These are phyloP conservation scores for Boletellus emodensis DNA, from an alignment of 768 basidiomycete species.

Conservation along the genomic window DNA sequence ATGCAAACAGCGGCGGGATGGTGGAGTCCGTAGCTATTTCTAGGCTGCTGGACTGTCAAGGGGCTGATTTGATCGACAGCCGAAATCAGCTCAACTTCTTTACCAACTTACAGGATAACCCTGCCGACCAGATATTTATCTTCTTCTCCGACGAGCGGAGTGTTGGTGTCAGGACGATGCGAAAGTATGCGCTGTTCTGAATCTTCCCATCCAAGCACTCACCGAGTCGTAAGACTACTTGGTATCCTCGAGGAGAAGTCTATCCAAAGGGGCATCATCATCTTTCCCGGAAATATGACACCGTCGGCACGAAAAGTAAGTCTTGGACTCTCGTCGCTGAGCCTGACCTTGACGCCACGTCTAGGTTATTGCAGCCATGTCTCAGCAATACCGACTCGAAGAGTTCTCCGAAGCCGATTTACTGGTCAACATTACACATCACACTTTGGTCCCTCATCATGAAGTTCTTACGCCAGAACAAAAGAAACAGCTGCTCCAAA, in stretches of 20 bases:
- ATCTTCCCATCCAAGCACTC: constrained; percentile 3
- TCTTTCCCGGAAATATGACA: constrained; percentile 95
- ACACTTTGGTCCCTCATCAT: constrained; percentile 91
- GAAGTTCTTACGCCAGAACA: constrained; percentile 82
- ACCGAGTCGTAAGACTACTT: constrained; percentile 58
- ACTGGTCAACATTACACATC: constrained; percentile 95
- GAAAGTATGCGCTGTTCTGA: constrained; percentile 60
- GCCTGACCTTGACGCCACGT: constrained; percentile 2
- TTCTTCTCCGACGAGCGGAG: constrained; percentile 96
- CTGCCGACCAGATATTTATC: constrained; percentile 80
- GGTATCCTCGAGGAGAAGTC: constrained; percentile 87
- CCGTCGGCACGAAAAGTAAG: constrained; percentile 91
- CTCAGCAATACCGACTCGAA: constrained; percentile 80
- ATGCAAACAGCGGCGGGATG: constrained; percentile 66
- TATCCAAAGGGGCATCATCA: constrained; percentile 88
- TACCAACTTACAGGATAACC: constrained; percentile 65
- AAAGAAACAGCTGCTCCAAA: constrained; percentile 80
- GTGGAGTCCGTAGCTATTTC: constrained; percentile 69
- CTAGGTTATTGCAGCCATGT: constrained; percentile 91
- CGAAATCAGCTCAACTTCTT: constrained; percentile 89
- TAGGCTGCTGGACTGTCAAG: constrained; percentile 1
- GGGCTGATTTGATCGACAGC: constrained; percentile 39
- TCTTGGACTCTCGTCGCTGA: not conserved
- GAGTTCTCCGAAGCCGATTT: constrained; percentile 97
- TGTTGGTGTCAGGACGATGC: constrained; percentile 96